Evolutionary conservation across 169 alveolate genomes (phyloP).

Genomic region (Babesia microti): DNA sequence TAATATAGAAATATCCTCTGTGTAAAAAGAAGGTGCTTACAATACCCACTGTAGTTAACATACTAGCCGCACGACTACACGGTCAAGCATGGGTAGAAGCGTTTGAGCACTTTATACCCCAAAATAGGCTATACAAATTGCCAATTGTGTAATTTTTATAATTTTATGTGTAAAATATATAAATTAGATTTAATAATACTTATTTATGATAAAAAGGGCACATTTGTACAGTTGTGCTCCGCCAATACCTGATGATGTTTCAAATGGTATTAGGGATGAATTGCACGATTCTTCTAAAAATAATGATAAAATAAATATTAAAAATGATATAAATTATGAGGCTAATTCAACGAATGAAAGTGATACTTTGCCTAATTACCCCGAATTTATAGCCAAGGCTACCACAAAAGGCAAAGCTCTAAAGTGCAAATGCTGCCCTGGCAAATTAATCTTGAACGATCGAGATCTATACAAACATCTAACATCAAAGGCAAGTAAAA

Average conservation of each 20-base stretch:
- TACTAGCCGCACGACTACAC: slow-evolving; percentile 21
- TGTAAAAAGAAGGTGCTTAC: slow-evolving; percentile 38
- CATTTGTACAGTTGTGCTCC: slow-evolving; percentile 26
- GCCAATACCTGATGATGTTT: slow-evolving; percentile 10
- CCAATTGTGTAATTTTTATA: not conserved
- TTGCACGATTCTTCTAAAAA: not conserved
- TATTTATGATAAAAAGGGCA: slow-evolving; percentile 35
- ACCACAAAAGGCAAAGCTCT: slow-evolving; percentile 33
- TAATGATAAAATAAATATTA: not conserved
- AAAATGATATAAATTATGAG: slow-evolving; percentile 1
- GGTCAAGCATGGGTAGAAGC: slow-evolving; percentile 38
- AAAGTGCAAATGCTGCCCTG: slow-evolving; percentile 27
- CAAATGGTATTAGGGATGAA: slow-evolving; percentile 2
- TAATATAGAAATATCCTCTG: slow-evolving; percentile 29
- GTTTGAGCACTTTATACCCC: slow-evolving; percentile 28
- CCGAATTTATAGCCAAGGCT: slow-evolving; percentile 3
- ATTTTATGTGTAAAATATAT: slow-evolving; percentile 1
- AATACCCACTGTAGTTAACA: slow-evolving; percentile 33
- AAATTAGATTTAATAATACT: not conserved
- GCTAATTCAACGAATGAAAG: not conserved
- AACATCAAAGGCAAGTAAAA: slow-evolving; percentile 31
- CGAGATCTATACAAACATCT: slow-evolving; percentile 35
- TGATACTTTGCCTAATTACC: no score
- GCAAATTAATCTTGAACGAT: slow-evolving; percentile 32
- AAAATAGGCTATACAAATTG: slow-evolving; percentile 1